These are phyloP conservation scores for Monascus ruber DNA, from an alignment of 2,329 filamentous ascomycete genomes.

Conservation along the genomic window DNA sequence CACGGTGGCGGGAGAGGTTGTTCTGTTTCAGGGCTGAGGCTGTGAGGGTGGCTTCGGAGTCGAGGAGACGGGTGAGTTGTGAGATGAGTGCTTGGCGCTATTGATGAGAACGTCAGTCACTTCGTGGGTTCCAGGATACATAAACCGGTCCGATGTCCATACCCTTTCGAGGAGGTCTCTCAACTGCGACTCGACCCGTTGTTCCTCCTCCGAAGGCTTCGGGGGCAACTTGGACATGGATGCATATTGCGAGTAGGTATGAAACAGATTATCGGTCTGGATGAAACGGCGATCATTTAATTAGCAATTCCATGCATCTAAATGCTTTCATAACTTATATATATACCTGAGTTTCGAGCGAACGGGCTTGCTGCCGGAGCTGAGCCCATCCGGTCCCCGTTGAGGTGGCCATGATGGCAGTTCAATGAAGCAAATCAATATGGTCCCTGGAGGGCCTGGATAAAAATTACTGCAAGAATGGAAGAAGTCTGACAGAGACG, in stretches of 20 bases:
- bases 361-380: slow-evolving; percentile 80
- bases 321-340: slow-evolving; percentile 4
- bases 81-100: slow-evolving; percentile 71
- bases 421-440: no score
- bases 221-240: slow-evolving; percentile 65
- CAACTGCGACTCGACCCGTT: slow-evolving; percentile 65
- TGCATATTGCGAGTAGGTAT: slow-evolving; percentile 80
- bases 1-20: slow-evolving; percentile 81
- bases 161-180: slow-evolving; percentile 78
- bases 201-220: slow-evolving; percentile 78
- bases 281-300: background rate
- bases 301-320: background rate
- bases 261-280: slow-evolving; percentile 64
- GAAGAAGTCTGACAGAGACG: no score
- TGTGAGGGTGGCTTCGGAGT: slow-evolving; percentile 78
- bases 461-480: no score
- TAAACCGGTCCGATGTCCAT: slow-evolving; percentile 14
- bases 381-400: slow-evolving; percentile 75
- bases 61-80: slow-evolving; percentile 78
- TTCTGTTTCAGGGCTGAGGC: slow-evolving; percentile 94
- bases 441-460: no score
- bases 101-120: no score
- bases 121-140: background rate
- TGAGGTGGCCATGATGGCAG: slow-evolving; percentile 40
- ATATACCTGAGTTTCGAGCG: slow-evolving; percentile 74